Base-by-base conservation (phyloP, 2,329 filamentous ascomycete genomes). In the Chaetomium globosum region DNA sequence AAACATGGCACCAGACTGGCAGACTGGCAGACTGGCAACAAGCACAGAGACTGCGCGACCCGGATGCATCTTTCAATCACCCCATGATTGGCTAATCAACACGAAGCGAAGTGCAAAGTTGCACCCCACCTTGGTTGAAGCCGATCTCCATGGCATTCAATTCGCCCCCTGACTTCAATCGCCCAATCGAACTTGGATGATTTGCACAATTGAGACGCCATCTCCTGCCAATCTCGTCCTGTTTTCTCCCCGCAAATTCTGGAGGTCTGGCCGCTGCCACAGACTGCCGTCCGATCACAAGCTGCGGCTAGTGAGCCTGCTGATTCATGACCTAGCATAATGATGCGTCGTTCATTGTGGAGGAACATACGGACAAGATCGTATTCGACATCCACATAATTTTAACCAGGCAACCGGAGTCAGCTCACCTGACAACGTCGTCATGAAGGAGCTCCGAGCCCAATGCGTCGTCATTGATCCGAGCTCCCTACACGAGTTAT, bases 71-170 rank as follows among this genome's bases (percentile, higher is more conserved):
- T 33, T 21, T 12, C 23, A n/a, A n/a, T 12, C 56, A 58, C 46
- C 10, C 56, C 56, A 16, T 58, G 56, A 57, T 57, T 57, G 55
- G 56, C 26, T 16, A 33, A 36, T 16, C 48, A 19, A 43, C 30
- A 30, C 48, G 58, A 53, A 28, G 58, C 58, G 31, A 61, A 43
- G 31, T 10, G 23, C 21, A 58, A 43, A 43, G 46, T 21, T 12
- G 26, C 53, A 13, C 46, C 55, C 61, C 54, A 53, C 46, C 33
- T 30, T 57, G 21, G 28, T 48, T 9, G 28, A 43, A 36, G 53
- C 16, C 48, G 54, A 63, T 63, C 61, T 52, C 46, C 61, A 53
- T 56, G 4, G 53, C 33, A 21, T 48, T n/a, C 13, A 30, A 53
- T 53, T 53, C 51, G 51, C 51, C 51, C 26, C 51, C 23, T 36